phyloP scores from a whole-genome alignment of 2,329 filamentous ascomycete species.

The Stagonosporopsis cucurbitacearum region DNA sequence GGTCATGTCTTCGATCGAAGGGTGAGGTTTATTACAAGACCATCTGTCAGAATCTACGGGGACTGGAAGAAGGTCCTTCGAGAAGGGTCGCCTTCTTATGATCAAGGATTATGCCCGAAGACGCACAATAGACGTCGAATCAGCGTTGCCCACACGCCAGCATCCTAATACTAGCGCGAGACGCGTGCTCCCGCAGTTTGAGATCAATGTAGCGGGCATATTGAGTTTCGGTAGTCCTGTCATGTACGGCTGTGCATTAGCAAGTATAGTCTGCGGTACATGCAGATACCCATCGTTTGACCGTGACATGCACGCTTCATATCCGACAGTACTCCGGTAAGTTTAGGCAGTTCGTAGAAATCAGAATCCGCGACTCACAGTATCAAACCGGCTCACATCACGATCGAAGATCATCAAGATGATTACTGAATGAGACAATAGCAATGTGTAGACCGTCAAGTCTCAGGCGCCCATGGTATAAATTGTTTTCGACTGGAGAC shows the following conservation, averaged over 20 bases:
- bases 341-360: background rate
- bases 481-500: background rate
- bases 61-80: slow-evolving; percentile 2
- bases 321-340: background rate
- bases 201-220: background rate
- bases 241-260: background rate
- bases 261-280: too few relatives aligned
- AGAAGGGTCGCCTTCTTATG: slow-evolving; percentile 1
- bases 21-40: slow-evolving; percentile 1
- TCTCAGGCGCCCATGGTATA: background rate
- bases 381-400: slow-evolving; percentile 1
- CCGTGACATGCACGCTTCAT: background rate
- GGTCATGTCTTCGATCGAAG: slow-evolving; percentile 1
- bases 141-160: slow-evolving; percentile 3
- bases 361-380: background rate
- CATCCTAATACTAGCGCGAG: background rate
- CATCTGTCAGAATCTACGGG: slow-evolving; percentile 10
- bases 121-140: background rate
- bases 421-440: slow-evolving; percentile 1
- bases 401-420: background rate
- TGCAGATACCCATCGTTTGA: background rate
- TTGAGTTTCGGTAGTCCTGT: slow-evolving; percentile 9
- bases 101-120: slow-evolving; percentile 13
- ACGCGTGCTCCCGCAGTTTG: slow-evolving; percentile 12
- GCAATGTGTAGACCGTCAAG: background rate